Conservation (phyloP, 352 stramenopile genomes). For the Elongisporangium undulatum region DNA sequence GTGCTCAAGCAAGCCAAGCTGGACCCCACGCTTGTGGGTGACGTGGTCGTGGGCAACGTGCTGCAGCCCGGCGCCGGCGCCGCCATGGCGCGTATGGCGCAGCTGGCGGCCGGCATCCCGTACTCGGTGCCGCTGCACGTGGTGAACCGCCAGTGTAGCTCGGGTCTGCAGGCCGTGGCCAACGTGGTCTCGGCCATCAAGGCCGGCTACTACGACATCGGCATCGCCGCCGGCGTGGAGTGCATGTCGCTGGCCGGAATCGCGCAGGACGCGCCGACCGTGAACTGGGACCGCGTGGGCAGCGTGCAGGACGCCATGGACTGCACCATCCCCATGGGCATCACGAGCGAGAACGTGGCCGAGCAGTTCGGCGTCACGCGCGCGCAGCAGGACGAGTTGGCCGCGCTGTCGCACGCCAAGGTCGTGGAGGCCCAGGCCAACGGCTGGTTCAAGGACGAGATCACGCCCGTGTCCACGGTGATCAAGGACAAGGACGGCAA, state of each 20-base stretch:
- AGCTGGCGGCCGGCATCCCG: conserved; percentile 73
- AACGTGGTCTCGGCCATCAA: conserved; percentile 73
- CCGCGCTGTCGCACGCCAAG: conserved; percentile 73
- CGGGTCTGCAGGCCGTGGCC: conserved; percentile 81
- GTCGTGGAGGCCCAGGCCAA: conserved; percentile 63
- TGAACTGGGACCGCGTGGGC: conserved; percentile 55
- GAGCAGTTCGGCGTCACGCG: conserved; percentile 73
- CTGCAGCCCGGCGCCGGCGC: conserved; percentile 73
- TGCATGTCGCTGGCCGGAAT: conserved; percentile 78
- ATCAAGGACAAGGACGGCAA: conserved; percentile 77
- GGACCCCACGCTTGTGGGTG: conserved; percentile 65
- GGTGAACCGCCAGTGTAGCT: conserved; percentile 87
- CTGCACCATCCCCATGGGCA: conserved; percentile 82
- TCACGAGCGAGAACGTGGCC: conserved; percentile 86
- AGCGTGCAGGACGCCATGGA: conserved; percentile 68
- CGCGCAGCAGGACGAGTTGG: conserved; percentile 73
- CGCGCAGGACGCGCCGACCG: conserved; percentile 39
- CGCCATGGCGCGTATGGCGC: conserved; percentile 76
- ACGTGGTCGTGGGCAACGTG: conserved; percentile 87
- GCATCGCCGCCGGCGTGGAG: conserved; percentile 83
- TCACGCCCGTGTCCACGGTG: conserved; percentile 77
- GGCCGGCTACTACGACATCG: conserved; percentile 82
- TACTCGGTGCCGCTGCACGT: conserved; percentile 69
- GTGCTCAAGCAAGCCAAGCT: conserved; percentile 84
- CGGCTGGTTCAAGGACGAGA: conserved; percentile 87